Percentiles rank a stretch among this genome's conserved stretches.
Evolutionary conservation across 768 basidiomycete species (phyloP).

Genomic region (Hydnum rufescens): DNA sequence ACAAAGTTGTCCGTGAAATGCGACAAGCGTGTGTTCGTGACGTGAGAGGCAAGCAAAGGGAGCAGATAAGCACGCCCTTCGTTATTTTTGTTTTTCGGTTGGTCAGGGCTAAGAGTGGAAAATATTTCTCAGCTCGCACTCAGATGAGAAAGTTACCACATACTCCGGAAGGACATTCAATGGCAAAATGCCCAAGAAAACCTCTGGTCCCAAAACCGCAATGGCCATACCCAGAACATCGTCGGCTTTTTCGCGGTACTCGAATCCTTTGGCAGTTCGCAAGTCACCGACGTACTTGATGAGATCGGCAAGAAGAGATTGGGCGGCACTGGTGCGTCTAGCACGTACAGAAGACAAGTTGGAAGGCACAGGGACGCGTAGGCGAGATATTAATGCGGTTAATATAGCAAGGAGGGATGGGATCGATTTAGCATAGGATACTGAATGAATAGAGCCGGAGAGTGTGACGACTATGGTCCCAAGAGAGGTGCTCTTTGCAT

Average conservation of each 20-base stretch:
- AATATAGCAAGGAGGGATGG: constrained; percentile 61
- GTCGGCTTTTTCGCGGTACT: constrained; percentile 79
- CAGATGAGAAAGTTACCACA: constrained; percentile 13
- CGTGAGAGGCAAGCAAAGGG: constrained; percentile 58
- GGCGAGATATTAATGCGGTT: constrained; percentile 42
- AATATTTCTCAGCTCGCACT: constrained; percentile 1
- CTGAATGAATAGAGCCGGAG: constrained; percentile 46
- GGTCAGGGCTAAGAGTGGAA: constrained; percentile 6
- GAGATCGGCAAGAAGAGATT: constrained; percentile 46
- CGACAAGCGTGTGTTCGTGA: constrained; percentile 49
- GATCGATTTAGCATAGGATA: constrained; percentile 53
- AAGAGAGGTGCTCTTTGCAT: constrained; percentile 30
- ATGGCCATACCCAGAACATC: constrained; percentile 59
- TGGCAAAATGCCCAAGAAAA: constrained; percentile 52
- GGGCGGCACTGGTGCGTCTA: constrained; percentile 35
- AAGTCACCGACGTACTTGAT: constrained; percentile 55
- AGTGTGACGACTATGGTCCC: constrained; percentile 42
- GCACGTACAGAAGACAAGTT: constrained; percentile 16
- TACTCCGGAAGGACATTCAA: constrained; percentile 74
- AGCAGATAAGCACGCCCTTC: constrained; percentile 74
- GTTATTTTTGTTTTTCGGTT: constrained; percentile 37
- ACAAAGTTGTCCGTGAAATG: constrained; percentile 88
- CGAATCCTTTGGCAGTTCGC: constrained; percentile 62
- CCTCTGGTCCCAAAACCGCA: constrained; percentile 68
- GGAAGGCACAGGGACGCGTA: constrained; percentile 31